Evolutionary conservation across 805 yeast species (phyloP), one percentile per base, ranked within the genome.

Genomic region (Metschnikowia sp.): DNA sequence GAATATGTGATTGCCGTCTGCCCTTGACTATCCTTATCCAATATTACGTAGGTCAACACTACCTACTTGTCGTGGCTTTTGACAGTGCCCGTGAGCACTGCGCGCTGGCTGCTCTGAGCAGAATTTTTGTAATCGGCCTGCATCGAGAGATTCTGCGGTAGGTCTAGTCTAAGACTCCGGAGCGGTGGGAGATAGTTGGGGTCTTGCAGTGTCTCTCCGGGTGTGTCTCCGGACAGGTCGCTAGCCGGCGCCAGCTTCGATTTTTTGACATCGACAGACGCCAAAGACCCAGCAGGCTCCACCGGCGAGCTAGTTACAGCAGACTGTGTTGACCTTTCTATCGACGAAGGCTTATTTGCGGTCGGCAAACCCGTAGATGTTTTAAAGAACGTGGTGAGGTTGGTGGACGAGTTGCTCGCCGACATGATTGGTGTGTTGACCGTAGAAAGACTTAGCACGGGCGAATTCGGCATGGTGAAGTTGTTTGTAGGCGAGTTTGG

Each of bases 101-200:
- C 40, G 11, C 36, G 46, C 33, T 42, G 42, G 18, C 28, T 42
- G 8, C 31, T 12, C 9, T 37, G 39, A 6, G 45, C 41, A 13
- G 49, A 32, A 22, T 44, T 13, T 31, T 40, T 36, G 26, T 41
- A 18, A 22, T 47, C 47, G n/a, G 45, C 39, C 9, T 48, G 50
- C 59, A 55, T 55, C 34, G 53, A 43, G 32, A 72, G 57, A 41
- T 70, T 75, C 15, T 70, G 69, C 2, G 82, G 82, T 45, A 78
- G 66, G 51, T 75, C 79, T 34, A 78, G 65, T 45, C 77, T 76
- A 57, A 79, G 66, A 33, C 81, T 74, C 42, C 79, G 62, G 40
- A 79, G 62, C 18, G 83, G 72, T 1, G 83, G 83, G 39, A 79
- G 64, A 38, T 58, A 52, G 42, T 54, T 61, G 5, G 47, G 36